phyloP scores from a whole-genome alignment of 768 basidiomycete species.

The Exsudoporus frostii region DNA sequence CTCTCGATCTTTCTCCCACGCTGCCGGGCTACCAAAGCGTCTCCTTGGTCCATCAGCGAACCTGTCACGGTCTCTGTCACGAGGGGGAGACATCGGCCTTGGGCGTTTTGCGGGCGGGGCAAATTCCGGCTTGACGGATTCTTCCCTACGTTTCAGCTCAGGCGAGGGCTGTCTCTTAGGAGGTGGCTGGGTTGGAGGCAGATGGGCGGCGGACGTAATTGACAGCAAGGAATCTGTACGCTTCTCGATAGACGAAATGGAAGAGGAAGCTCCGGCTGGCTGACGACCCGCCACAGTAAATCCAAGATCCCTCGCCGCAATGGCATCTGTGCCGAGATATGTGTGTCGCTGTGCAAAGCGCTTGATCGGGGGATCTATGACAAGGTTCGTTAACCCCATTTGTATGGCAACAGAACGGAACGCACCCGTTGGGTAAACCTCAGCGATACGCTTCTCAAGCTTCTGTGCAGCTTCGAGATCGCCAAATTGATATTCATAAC shows the following conservation, averaged over 20 bases:
- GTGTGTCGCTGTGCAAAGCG: constrained; percentile 82
- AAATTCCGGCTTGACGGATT: constrained; percentile 36
- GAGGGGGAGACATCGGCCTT: constrained; percentile 44
- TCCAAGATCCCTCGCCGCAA: constrained; percentile 86
- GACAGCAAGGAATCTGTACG: constrained; percentile 38
- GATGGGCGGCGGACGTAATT: constrained; percentile 26
- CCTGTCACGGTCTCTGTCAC: constrained; percentile 50
- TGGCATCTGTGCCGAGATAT: constrained; percentile 77
- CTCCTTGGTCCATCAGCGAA: constrained; percentile 37
- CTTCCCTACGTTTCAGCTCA: constrained; percentile 41
- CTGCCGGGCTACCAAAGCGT: constrained; percentile 39
- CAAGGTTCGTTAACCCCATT: not conserved
- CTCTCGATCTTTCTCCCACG: constrained; percentile 48
- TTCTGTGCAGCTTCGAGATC: constrained; percentile 85
- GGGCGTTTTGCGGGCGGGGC: constrained; percentile 43
- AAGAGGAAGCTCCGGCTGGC: constrained; percentile 17
- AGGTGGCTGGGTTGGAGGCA: constrained; percentile 21
- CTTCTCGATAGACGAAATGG: constrained; percentile 27
- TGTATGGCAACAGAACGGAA: not conserved
- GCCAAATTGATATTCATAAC: constrained; percentile 95
- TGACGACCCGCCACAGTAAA: constrained; percentile 51
- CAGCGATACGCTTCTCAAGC: constrained; percentile 84
- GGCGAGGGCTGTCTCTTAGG: constrained; percentile 33
- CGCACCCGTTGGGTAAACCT: constrained; percentile 82
- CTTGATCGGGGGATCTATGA: constrained; percentile 81